These are phyloP conservation scores for Teratosphaeria nubilosa DNA, from an alignment of 2,329 filamentous ascomycete species.

Conservation along the genomic window DNA sequence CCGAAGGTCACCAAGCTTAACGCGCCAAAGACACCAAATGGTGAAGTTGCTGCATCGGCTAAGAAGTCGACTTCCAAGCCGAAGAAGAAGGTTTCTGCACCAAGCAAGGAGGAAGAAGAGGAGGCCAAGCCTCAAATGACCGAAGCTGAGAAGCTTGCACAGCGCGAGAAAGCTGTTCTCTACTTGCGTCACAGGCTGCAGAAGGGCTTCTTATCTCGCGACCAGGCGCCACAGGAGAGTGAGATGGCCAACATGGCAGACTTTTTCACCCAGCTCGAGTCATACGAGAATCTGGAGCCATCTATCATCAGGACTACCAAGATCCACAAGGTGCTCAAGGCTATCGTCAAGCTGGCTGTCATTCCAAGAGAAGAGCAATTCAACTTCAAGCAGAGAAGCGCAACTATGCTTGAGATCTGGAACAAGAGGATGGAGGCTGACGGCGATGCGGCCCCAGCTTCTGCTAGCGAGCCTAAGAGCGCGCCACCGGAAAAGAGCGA, in stretches of 20 bases:
- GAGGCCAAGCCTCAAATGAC: conserved; percentile 46
- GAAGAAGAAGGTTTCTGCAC: conserved; percentile 45
- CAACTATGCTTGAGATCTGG: conserved; percentile 76
- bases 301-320: conserved; percentile 84
- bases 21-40: conserved; percentile 31
- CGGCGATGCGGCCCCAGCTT: conserved; percentile 24
- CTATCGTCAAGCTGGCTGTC: conserved; percentile 73
- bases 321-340: conserved; percentile 97
- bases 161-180: conserved; percentile 61
- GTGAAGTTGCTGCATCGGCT: conserved; percentile 22
- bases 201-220: conserved; percentile 79
- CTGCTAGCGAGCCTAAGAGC: conserved; percentile 26
- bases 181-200: conserved; percentile 92
- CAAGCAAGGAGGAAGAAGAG: conserved; percentile 47
- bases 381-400: conserved; percentile 76
- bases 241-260: conserved; percentile 73
- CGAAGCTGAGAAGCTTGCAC: conserved; percentile 44
- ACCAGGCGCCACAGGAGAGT: conserved; percentile 74
- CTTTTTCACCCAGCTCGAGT: conserved; percentile 71
- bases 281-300: conserved; percentile 69
- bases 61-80: conserved; percentile 41
- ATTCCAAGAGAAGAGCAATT: conserved; percentile 87
- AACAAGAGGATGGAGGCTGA: conserved; percentile 56
- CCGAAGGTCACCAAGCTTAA: conserved; percentile 40
- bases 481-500: conserved; percentile 21